Evolutionary conservation across 2,329 filamentous ascomycete genomes (phyloP), one percentile per base, ranked within the genome.

Genomic region (Gnomoniopsis smithogilvyi): DNA sequence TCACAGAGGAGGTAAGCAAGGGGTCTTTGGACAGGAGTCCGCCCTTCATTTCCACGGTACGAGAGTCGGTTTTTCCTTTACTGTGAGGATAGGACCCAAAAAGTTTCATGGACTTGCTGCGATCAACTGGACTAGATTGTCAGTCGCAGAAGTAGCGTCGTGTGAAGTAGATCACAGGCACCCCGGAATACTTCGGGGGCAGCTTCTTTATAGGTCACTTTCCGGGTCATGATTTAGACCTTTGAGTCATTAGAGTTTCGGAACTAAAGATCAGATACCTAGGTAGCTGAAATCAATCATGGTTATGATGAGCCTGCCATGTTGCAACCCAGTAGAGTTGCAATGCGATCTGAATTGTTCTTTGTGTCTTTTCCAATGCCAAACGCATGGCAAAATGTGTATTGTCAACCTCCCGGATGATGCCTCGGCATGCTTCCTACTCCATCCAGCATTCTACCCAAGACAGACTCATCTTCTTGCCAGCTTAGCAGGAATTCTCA

Each of bases 21-120:
- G 46, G 36, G 0, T 19, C 4, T 30, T 21, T 38, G 34, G 45
- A 17, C 47, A 22, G 10, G 12, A 53, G 36, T 50, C n/a, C 38
- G 46, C 24, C 46, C 47, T 50, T 50, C 24, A 56, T 36, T 50
- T 17, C 50, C 49, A 56, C 12, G 17, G 34, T 43, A 38, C 19
- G 19, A 45, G 47, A 14, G 10, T 26, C 19, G 24, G 26, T 17
- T 22, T 43, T 43, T 52, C 3, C 8, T 52, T 24, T 17, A 49
- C 41, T 22, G 43, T 49, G 51, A 46, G 51, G 10, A 57, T 50
- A 51, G 38, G 49, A 30, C 22, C 57, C 45, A 24, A 62, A 62
- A 62, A 54, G 53, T 60, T 50, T n/a, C 41, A 47, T 53, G 43
- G 33, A 45, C 11, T 26, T 43, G 50, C 49, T 51, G 49, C 43